Evolutionary conservation across 129 eudicot species (phyloP).

Genomic region (Flaveria brownii): DNA sequence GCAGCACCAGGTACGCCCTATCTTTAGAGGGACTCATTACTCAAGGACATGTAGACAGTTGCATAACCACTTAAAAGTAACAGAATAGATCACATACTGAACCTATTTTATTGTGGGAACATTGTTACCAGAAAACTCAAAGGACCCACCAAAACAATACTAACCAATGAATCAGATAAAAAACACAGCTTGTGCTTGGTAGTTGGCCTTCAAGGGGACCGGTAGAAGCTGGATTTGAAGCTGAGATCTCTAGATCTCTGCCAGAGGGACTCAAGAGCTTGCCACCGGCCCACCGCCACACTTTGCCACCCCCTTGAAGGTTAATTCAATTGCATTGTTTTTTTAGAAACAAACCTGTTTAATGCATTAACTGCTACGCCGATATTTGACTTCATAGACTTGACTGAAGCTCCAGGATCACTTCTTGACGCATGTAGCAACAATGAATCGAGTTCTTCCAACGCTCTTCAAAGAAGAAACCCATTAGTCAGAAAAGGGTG

Average conservation of each 20-base stretch:
- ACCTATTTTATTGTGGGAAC: too few relatives aligned
- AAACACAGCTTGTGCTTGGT: not conserved
- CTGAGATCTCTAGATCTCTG: too few relatives aligned
- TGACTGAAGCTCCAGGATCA: constrained; percentile 52
- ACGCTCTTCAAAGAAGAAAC: constrained; percentile 52
- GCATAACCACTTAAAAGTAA: too few relatives aligned
- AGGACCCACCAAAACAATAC: not conserved
- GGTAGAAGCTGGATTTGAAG: too few relatives aligned
- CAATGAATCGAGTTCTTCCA: constrained; percentile 89
- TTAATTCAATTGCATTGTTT: not conserved
- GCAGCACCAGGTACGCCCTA: too few relatives aligned
- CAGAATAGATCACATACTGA: too few relatives aligned
- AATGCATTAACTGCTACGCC: constrained; percentile 64
- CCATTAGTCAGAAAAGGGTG: not conserved
- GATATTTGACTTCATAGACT: constrained; percentile 68
- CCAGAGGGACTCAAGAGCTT: not conserved
- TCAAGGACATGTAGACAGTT: too few relatives aligned
- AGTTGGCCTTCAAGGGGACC: too few relatives aligned
- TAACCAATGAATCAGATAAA: not conserved
- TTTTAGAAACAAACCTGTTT: constrained; percentile 50
- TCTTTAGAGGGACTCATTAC: too few relatives aligned
- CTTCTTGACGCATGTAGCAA: constrained; percentile 80
- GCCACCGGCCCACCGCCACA: not conserved
- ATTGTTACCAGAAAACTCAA: too few relatives aligned
- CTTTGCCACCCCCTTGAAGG: not conserved